Evolutionary conservation across 169 alveolate genomes (phyloP), one percentile per base, ranked within the genome.

Genomic region (Eimeria necatrix): DNA sequence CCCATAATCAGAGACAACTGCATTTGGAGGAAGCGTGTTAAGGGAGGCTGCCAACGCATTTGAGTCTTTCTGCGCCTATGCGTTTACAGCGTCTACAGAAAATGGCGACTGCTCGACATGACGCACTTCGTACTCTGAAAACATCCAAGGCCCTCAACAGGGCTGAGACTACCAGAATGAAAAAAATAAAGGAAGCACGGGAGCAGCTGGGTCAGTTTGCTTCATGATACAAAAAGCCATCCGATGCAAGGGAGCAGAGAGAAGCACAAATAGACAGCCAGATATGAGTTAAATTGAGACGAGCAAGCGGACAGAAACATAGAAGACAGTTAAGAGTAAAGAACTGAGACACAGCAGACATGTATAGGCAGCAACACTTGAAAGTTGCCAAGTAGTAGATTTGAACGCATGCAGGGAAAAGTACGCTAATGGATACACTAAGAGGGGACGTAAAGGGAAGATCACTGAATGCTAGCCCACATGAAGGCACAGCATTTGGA

Each of bases 61-160:
- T 46, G 5, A 46, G 85, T 16, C 49, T 0, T 74, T 18, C 61
- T 41, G n/a, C 49, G 85, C 16, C 1, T 32, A 6, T 46, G 85
- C 16, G 7, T 74, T 26, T 20, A 24, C 91, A 84, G 91, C 52
- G 76, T 24, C 41, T 84, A 59, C 91, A 84, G 76, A 84, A 59
- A 20, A n/a, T 84, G 76, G 78, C 26, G 59, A 56, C 91, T 32
- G 91, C 91, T 8, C 18, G 80, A 8, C 78, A 56, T 4, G 91
- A 41, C 52, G 91, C 91, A 5, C 91, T 84, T 26, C 73, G 91
- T 18, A 84, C 52, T 22, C 76, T 84, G 61, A 84, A 84, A 41
- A 84, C 91, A 7, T 84, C 91, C 32, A 22, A 59, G 91, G 91
- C 91, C 91, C 76, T 59, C 48, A 32, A 48, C 24, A 56, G 59